Conservation (phyloP, 495 filamentous ascomycete species). For the Margaritispora aquatica region DNA sequence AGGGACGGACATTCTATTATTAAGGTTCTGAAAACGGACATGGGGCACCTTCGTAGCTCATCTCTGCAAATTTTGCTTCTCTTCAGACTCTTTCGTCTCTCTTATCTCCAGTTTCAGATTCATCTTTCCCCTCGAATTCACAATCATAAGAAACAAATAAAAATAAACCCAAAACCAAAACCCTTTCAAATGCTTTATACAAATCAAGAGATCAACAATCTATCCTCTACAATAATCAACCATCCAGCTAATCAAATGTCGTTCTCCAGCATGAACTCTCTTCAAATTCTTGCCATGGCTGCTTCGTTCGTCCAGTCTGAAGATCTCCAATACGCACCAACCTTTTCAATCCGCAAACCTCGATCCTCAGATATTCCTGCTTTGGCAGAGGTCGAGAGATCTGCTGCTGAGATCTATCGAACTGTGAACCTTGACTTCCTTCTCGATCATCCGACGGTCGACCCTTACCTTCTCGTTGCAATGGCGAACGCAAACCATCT, state of each 20-base stretch:
- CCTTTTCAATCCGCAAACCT: slow-evolving; percentile 19
- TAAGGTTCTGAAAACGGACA: background rate
- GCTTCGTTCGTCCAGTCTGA: slow-evolving; percentile 19
- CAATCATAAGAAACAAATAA: background rate
- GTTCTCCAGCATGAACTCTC: slow-evolving; percentile 15
- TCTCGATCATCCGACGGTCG: slow-evolving; percentile 11
- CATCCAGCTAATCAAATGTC: background rate
- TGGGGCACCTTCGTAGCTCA: background rate
- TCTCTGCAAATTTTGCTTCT: background rate
- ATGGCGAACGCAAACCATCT: slow-evolving; percentile 16
- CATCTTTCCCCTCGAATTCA: background rate
- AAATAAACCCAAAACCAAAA: too few species aligned
- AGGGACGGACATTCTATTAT: too few species aligned
- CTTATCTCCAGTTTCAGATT: background rate
- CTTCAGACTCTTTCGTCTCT: background rate
- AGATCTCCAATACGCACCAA: background rate
- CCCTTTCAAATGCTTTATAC: background rate
- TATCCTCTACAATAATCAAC: background rate
- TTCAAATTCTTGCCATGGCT: slow-evolving; percentile 21
- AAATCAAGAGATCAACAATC: background rate
- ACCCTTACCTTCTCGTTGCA: slow-evolving; percentile 2
- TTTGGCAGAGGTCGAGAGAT: slow-evolving; percentile 21
- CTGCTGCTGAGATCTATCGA: slow-evolving; percentile 21
- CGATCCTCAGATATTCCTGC: slow-evolving; percentile 19
- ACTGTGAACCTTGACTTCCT: slow-evolving; percentile 17